These are phyloP conservation scores for Rhizoclosmatium globosum DNA, from an alignment of 192 early-diverging fungal species.

Conservation along the genomic window DNA sequence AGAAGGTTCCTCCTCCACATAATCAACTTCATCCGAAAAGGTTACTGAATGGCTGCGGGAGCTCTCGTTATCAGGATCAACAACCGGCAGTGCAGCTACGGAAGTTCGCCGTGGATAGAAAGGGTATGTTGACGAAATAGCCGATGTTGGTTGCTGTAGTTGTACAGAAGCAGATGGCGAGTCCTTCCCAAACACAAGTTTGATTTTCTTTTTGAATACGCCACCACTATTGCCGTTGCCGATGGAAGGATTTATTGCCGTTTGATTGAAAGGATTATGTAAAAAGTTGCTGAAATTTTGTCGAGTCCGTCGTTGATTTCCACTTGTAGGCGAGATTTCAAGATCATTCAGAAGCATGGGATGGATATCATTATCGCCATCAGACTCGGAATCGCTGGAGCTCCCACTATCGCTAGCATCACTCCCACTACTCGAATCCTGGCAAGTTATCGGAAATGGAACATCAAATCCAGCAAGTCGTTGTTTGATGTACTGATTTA, in stretches of 20 bases:
- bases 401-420: background rate
- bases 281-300: background rate
- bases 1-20: background rate
- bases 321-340: background rate
- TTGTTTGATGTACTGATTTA: background rate
- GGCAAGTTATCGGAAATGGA: background rate
- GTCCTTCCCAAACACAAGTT: too few relatives aligned
- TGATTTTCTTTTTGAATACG: background rate
- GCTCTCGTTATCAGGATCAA: too few relatives aligned
- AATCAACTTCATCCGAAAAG: background rate
- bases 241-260: background rate
- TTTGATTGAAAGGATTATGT: background rate
- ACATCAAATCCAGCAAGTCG: background rate
- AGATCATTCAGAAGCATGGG: background rate
- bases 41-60: background rate
- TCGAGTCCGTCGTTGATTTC: background rate
- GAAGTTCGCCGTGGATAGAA: too few relatives aligned
- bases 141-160: background rate
- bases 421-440: constrained; percentile 1
- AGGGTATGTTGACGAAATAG: background rate
- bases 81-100: too few relatives aligned
- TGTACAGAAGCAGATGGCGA: too few relatives aligned
- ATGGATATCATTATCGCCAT: background rate
- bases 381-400: background rate
- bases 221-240: background rate